Evolutionary conservation across 1,284 basidiomycete genomes (phyloP).

Genomic region (Trichosporon inkin): DNA sequence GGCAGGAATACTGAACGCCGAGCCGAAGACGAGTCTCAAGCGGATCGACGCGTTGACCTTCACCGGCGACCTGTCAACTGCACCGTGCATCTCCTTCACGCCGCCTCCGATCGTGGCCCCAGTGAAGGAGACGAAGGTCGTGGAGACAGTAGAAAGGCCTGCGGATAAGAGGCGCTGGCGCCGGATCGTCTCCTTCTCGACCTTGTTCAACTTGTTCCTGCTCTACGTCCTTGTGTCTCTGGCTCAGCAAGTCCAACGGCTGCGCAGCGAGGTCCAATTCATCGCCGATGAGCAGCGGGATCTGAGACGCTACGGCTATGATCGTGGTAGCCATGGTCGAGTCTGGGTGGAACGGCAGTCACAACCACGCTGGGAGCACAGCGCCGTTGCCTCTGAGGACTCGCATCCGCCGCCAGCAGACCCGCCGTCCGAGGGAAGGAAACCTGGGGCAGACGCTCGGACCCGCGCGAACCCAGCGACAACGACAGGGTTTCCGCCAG

Average conservation of each 20-base stretch:
- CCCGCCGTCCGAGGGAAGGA: not conserved
- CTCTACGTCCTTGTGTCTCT: slow-evolving; percentile 37
- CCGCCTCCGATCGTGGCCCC: not conserved
- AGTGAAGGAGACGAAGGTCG: not conserved
- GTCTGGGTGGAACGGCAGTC: not conserved
- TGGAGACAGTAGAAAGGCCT: not conserved
- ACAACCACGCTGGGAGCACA: not conserved
- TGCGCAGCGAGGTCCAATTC: slow-evolving; percentile 39
- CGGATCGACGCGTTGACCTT: slow-evolving; percentile 11
- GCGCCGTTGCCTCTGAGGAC: not conserved
- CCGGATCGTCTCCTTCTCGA: slow-evolving; percentile 28
- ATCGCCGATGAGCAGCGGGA: slow-evolving; percentile 40
- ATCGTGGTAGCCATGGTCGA: not conserved
- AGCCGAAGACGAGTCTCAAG: slow-evolving; percentile 17
- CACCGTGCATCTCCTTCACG: slow-evolving; percentile 11
- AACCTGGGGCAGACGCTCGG: not conserved
- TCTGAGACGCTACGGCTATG: slow-evolving; percentile 31
- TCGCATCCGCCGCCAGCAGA: not conserved
- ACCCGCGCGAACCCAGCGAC: not conserved
- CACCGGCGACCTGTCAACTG: slow-evolving; percentile 16
- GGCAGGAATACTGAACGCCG: slow-evolving; percentile 16
- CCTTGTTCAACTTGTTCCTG: slow-evolving; percentile 34
- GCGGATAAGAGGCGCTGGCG: not conserved
- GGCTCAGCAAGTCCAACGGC: slow-evolving; percentile 33
- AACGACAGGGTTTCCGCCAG: not conserved